Percentiles rank a stretch among this genome's conserved stretches.
Conservation (phyloP, 1,139 yeast species). For the Kodamaea arcana region DNA sequence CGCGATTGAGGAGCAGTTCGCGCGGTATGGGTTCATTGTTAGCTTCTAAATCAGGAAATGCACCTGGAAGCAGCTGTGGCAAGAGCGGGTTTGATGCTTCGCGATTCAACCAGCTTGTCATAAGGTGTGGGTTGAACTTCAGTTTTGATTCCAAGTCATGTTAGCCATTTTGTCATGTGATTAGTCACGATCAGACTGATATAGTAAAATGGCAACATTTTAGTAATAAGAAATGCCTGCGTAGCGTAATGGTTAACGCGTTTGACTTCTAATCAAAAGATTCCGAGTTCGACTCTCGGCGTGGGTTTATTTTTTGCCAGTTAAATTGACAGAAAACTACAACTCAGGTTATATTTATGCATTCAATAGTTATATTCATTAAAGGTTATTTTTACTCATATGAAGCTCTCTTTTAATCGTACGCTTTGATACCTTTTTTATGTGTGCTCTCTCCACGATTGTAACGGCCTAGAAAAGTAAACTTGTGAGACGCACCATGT, state of each 20-base stretch:
- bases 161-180: too few relatives aligned
- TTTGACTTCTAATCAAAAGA: constrained; percentile 46
- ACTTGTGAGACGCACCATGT: constrained; percentile 3
- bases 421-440: too few relatives aligned
- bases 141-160: not conserved
- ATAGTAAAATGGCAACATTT: too few relatives aligned
- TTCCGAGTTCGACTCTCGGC: constrained; percentile 48
- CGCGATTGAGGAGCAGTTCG: not conserved
- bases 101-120: too few relatives aligned
- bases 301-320: constrained; percentile 30
- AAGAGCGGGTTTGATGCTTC: not conserved
- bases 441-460: too few relatives aligned
- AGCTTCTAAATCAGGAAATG: constrained; percentile 1
- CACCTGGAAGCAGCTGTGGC: not conserved
- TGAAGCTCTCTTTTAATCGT: too few relatives aligned
- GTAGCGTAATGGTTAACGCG: constrained; percentile 46
- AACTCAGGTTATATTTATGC: too few relatives aligned
- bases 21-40: not conserved
- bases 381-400: too few relatives aligned
- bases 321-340: too few relatives aligned
- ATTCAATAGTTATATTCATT: too few relatives aligned
- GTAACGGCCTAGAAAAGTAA: constrained; percentile 1
- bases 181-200: too few relatives aligned
- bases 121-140: too few relatives aligned
- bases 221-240: constrained; percentile 10